phyloP scores from a whole-genome alignment of 2,329 filamentous ascomycete species.

The Cordyceps fumosorosea region DNA sequence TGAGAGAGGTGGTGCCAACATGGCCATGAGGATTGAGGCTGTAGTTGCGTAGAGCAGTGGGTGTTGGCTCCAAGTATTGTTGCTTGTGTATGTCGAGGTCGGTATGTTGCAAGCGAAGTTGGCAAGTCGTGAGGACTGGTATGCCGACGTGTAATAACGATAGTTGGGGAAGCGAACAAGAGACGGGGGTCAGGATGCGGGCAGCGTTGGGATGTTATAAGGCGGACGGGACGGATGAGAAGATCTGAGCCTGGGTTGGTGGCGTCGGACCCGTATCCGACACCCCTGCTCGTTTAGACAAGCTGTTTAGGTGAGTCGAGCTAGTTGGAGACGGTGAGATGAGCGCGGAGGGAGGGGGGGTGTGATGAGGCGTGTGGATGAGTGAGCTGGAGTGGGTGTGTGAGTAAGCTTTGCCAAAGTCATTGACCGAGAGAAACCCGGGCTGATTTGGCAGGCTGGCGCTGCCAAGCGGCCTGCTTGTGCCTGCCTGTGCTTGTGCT shows the following conservation, averaged over 20 bases:
- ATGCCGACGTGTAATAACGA: neutral
- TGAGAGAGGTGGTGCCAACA: neutral
- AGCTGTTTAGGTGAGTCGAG: neutral
- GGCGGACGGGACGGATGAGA: neutral
- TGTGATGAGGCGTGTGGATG: conserved; percentile 6
- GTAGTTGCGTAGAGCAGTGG: neutral
- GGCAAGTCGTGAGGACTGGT: neutral
- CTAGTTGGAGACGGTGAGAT: conserved; percentile 11
- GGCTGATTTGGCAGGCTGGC: conserved; percentile 2
- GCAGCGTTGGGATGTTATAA: conserved; percentile 10
- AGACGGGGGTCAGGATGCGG: neutral
- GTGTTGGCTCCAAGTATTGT: neutral
- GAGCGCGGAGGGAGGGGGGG: neutral
- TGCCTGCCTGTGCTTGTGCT: neutral
- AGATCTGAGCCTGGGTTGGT: conserved; percentile 12
- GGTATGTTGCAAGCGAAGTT: neutral
- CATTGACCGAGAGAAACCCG: conserved; percentile 1
- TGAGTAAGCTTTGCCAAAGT: conserved; percentile 1
- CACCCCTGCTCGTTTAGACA: conserved; percentile 10
- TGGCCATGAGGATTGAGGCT: neutral
- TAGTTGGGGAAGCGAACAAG: neutral
- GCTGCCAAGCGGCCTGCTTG: neutral
- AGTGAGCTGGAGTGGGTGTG: conserved; percentile 10
- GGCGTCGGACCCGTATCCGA: conserved; percentile 14
- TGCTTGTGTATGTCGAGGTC: neutral